These are phyloP conservation scores for Phytophthora syringae DNA, from an alignment of 352 stramenopile species.

Conservation along the genomic window DNA sequence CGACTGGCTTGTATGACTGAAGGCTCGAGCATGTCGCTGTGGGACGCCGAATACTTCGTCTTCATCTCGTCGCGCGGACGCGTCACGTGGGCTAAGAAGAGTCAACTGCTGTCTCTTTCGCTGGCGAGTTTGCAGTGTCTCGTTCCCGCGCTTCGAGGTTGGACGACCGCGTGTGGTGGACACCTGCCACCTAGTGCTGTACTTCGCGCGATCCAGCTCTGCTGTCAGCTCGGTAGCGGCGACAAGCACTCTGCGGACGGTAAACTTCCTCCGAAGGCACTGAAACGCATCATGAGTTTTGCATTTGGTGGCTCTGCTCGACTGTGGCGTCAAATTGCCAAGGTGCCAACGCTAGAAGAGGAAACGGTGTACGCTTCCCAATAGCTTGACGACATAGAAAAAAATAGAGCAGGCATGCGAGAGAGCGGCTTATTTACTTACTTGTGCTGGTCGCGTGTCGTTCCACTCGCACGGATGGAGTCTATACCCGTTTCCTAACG, in stretches of 20 bases:
- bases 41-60: conserved; percentile 84
- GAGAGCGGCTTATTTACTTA: conserved; percentile 43
- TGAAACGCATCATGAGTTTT: conserved; percentile 69
- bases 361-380: conserved; percentile 53
- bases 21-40: conserved; percentile 73
- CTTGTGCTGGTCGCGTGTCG: conserved; percentile 26
- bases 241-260: conserved; percentile 22
- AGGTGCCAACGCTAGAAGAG: conserved; percentile 43
- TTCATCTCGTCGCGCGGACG: conserved; percentile 58
- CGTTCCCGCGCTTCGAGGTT: conserved; percentile 49
- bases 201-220: conserved; percentile 59
- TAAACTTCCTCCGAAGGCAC: conserved; percentile 33
- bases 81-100: conserved; percentile 71
- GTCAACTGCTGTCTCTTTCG: conserved; percentile 64
- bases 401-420: conserved; percentile 15
- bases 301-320: conserved; percentile 64
- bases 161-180: conserved; percentile 53
- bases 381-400: conserved; percentile 15
- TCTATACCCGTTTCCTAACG: conserved; percentile 27
- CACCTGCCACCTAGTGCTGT: conserved; percentile 41
- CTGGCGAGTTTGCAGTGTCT: conserved; percentile 69
- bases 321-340: conserved; percentile 74
- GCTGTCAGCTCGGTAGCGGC: conserved; percentile 52
- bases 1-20: conserved; percentile 60
- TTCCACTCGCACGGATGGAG: conserved; percentile 11